phyloP scores from a whole-genome alignment of 1,284 basidiomycete genomes.

The Fomitopsis palustris region DNA sequence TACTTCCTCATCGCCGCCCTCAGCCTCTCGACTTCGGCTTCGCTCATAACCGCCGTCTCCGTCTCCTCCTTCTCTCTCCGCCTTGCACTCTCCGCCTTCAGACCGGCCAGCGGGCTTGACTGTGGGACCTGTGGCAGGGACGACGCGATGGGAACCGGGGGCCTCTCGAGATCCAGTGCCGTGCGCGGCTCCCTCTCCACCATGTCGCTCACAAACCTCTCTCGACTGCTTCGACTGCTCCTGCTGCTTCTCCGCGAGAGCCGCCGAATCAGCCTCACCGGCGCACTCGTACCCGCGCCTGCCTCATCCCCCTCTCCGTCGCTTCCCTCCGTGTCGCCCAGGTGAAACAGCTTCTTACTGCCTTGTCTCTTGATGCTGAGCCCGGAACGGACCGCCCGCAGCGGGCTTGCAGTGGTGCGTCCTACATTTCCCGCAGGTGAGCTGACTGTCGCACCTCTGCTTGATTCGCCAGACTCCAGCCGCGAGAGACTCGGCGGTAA shows the following conservation, averaged over 20 bases:
- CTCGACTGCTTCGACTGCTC: neutral
- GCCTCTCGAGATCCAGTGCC: neutral
- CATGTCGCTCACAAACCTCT: neutral
- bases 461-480: slow-evolving; percentile 1
- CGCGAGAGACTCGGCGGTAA: slow-evolving; percentile 17
- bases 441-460: neutral
- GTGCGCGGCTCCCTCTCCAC: neutral
- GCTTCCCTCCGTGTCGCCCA: slow-evolving; percentile 16
- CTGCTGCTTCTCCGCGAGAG: neutral
- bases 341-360: slow-evolving; percentile 22
- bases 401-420: slow-evolving; percentile 2
- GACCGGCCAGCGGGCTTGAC: neutral
- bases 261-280: slow-evolving; percentile 2
- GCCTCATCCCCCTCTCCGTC: slow-evolving; percentile 15
- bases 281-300: slow-evolving; percentile 9
- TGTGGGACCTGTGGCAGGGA: neutral
- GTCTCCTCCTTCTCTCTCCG: slow-evolving; percentile 9
- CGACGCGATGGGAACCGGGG: neutral
- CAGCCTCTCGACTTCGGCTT: slow-evolving; percentile 13
- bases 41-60: slow-evolving; percentile 11
- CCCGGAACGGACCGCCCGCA: slow-evolving; percentile 1
- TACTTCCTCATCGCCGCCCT: slow-evolving; percentile 33
- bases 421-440: neutral
- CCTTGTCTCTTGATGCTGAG: neutral
- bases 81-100: slow-evolving; percentile 1